phyloP scores from a whole-genome alignment of 2,329 filamentous ascomycete genomes.

The Aspergillus chevalieri region DNA sequence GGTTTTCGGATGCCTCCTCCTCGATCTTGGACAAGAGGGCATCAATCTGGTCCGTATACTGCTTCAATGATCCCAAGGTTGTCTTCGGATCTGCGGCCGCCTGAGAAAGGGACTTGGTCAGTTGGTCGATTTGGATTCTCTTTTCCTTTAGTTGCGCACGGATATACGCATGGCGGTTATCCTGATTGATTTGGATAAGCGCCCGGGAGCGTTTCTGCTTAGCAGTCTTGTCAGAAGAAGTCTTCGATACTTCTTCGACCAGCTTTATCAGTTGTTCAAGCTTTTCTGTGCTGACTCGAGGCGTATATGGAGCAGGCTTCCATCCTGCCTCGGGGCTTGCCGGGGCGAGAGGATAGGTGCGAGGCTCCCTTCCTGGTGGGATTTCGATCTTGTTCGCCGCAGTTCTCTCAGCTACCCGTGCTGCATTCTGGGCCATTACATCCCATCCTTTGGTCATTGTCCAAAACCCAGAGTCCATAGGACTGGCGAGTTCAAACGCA shows the following conservation, averaged over 20 bases:
- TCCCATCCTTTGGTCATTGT: constrained; percentile 20
- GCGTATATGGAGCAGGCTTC: constrained; percentile 19
- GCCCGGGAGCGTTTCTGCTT: constrained; percentile 13
- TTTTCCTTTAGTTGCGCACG: constrained; percentile 12
- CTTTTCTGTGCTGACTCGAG: constrained; percentile 33
- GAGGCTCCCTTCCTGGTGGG: constrained; percentile 23
- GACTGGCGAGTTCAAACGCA: constrained; percentile 49
- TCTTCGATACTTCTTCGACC: constrained; percentile 7
- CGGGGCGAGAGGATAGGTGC: constrained; percentile 19
- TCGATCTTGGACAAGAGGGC: constrained; percentile 5
- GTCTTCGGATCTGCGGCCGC: constrained; percentile 19
- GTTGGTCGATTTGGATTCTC: constrained; percentile 22
- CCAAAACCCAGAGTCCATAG: constrained; percentile 27
- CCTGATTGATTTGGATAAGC: constrained; percentile 16
- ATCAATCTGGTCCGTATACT: constrained; percentile 16
- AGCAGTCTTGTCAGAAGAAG: constrained; percentile 6
- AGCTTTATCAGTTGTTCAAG: constrained; percentile 20
- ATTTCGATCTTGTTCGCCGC: constrained; percentile 22
- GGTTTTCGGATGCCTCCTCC: constrained; percentile 5
- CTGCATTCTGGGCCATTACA: constrained; percentile 15
- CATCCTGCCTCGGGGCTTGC: constrained; percentile 9
- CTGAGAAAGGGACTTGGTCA: constrained; percentile 17
- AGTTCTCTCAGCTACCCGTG: constrained; percentile 24
- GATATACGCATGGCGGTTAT: constrained; percentile 17
- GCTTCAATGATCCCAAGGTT: constrained; percentile 13